Evolutionary conservation across 345 rosid genomes (phyloP).

Genomic region (Acer saccharum): DNA sequence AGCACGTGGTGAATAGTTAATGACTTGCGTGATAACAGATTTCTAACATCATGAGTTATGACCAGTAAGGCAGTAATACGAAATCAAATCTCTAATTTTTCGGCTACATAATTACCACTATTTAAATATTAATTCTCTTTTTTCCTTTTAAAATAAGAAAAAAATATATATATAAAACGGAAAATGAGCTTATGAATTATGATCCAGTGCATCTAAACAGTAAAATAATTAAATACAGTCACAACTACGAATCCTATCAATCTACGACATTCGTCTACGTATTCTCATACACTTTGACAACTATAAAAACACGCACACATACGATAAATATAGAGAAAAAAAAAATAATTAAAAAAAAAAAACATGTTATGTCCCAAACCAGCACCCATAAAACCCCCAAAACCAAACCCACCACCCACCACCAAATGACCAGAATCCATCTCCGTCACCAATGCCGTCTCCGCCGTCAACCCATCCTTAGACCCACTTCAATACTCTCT

Average conservation of each 20-base stretch:
- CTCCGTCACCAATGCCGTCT: slow-evolving; percentile 23
- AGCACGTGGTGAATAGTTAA: background rate
- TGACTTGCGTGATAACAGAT: too few relatives aligned
- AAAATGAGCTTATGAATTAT: background rate
- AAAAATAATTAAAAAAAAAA: background rate
- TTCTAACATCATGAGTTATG: background rate
- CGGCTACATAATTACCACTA: background rate
- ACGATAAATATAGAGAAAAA: background rate
- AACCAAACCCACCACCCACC: slow-evolving; percentile 15
- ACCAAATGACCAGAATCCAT: slow-evolving; percentile 5
- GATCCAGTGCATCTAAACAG: background rate
- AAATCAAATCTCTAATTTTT: slow-evolving; percentile 6
- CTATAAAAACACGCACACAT: background rate
- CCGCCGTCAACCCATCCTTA: slow-evolving; percentile 8
- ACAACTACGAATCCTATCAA: too few relatives aligned
- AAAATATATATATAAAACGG: background rate
- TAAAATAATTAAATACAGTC: background rate
- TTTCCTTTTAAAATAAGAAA: background rate
- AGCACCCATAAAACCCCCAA: slow-evolving; percentile 27
- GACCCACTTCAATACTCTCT: background rate
- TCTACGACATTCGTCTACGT: background rate
- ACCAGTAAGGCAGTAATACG: too few relatives aligned
- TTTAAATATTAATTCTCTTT: too few relatives aligned
- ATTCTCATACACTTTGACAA: background rate
- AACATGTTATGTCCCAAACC: slow-evolving; percentile 20